Conservation (phyloP, 371 early-diverging fungal genomes). For the Syncephalis fuscata region DNA sequence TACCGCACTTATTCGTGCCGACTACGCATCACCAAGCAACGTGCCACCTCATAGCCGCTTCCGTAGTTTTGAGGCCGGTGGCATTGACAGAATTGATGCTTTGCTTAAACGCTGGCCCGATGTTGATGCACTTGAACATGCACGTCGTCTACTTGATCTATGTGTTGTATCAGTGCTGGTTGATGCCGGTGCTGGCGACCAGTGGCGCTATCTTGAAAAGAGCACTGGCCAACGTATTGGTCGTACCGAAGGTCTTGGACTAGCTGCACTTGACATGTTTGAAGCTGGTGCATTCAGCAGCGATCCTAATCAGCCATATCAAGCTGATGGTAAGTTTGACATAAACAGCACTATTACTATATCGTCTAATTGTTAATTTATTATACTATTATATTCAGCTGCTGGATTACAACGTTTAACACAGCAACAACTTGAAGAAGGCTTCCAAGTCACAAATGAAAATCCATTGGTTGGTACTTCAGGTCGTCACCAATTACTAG, state of each 20-base stretch:
- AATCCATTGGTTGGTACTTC: slow-evolving; percentile 75
- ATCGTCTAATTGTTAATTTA: not conserved
- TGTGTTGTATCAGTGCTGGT: slow-evolving; percentile 79
- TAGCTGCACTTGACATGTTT: slow-evolving; percentile 83
- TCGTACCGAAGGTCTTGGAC: slow-evolving; percentile 76
- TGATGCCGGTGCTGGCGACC: slow-evolving; percentile 84
- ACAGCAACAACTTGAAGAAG: slow-evolving; percentile 32
- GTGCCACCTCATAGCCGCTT: slow-evolving; percentile 84
- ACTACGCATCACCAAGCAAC: slow-evolving; percentile 33
- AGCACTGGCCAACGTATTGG: slow-evolving; percentile 26
- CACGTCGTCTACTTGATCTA: slow-evolving; percentile 63
- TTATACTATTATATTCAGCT: no score
- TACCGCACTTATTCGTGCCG: slow-evolving; percentile 41
- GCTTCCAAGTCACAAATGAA: slow-evolving; percentile 59
- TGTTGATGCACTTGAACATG: slow-evolving; percentile 28
- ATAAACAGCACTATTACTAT: not conserved
- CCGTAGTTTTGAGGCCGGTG: slow-evolving; percentile 62
- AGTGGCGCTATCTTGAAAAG: slow-evolving; percentile 48
- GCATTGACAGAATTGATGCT: slow-evolving; percentile 24
- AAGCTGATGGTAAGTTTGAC: slow-evolving; percentile 32
- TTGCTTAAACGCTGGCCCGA: slow-evolving; percentile 20
- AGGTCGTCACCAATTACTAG: slow-evolving; percentile 56
- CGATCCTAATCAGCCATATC: slow-evolving; percentile 27
- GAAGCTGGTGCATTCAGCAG: slow-evolving; percentile 58
- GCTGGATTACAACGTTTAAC: slow-evolving; percentile 32